Base-by-base conservation (phyloP, 306 rosid species). In the Coriaria nepalensis region DNA sequence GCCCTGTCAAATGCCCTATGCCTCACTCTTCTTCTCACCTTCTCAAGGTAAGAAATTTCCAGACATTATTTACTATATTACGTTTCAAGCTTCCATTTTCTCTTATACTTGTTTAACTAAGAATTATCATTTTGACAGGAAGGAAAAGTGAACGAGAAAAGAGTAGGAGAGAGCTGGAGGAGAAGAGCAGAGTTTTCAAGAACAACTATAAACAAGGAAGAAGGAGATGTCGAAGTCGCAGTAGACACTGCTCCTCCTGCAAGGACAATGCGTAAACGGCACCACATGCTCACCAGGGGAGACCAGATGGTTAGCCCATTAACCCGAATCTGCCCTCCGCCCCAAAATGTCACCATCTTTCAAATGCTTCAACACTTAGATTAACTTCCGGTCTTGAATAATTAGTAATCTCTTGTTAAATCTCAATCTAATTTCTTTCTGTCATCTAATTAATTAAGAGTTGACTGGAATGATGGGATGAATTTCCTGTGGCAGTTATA, bases 1-100 rank as follows among this genome's bases (percentile, higher is more conserved):
- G 68, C 56, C 97, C 97, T 0, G 94, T 90, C 42, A 77, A 74
- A 73, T 90, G 97, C 59, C 97, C 97, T 36, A 81, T 90, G 84
- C 92, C 94, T 0, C 73, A 77, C 59, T 76, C 95, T 61, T 72
- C 97, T 0, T 20, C 29, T 20, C 29, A 20, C 29, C 72, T 90
- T 14, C 66, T 81, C 63, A 67, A 78, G 50, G 95, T 88, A 66
- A 82, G 65, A 53, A 33, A 10, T 44, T 8, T 50, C 29, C 29
- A 20, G 29, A 20, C 29, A 20, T 13, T 52, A 2, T 10, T 40
- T 6, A 43, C 40, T 10, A 45, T 14, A 35, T 34, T 43, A 7
- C 2, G 33, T 42, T 40, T 14, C 14, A 12, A n/a, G 10, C 51
- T 0, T 8, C 14, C 47, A 13, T 46, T 36, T 13, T 11, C 43